phyloP scores from a whole-genome alignment of 1,139 yeast genomes.

The Geotrichum europaeum region DNA sequence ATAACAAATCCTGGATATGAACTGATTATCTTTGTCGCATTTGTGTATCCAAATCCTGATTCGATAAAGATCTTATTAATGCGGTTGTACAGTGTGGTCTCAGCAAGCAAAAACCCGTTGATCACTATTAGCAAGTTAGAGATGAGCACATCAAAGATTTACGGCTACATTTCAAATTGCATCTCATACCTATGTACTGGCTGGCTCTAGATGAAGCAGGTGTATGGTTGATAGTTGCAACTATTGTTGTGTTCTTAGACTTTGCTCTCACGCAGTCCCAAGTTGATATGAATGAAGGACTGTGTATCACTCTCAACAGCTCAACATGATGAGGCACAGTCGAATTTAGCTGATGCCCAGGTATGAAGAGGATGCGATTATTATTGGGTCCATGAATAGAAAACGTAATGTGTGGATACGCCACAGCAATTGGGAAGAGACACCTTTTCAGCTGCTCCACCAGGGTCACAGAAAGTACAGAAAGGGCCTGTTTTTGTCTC shows the following conservation, averaged over 20 bases:
- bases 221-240: constrained; percentile 34
- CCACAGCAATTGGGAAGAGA: constrained; percentile 36
- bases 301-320: constrained; percentile 25
- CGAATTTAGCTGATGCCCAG: neutral
- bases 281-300: constrained; percentile 19
- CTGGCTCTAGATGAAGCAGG: constrained; percentile 36
- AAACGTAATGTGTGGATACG: constrained; percentile 32
- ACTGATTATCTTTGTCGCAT: neutral
- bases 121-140: constrained; percentile 5
- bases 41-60: neutral
- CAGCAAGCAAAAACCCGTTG: constrained; percentile 8
- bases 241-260: constrained; percentile 20
- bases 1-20: constrained; percentile 34
- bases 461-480: constrained; percentile 28
- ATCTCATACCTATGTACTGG: constrained; percentile 40
- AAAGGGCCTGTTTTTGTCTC: constrained; percentile 38
- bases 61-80: constrained; percentile 33
- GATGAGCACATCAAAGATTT: neutral
- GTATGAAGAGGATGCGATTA: constrained; percentile 12
- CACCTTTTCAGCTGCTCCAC: constrained; percentile 36
- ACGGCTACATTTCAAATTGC: neutral
- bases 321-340: constrained; percentile 16
- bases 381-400: constrained; percentile 20
- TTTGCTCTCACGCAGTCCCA: constrained; percentile 25
- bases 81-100: constrained; percentile 27